Conservation (phyloP, 2,329 filamentous ascomycete genomes). For the Calonectria pteridis region DNA sequence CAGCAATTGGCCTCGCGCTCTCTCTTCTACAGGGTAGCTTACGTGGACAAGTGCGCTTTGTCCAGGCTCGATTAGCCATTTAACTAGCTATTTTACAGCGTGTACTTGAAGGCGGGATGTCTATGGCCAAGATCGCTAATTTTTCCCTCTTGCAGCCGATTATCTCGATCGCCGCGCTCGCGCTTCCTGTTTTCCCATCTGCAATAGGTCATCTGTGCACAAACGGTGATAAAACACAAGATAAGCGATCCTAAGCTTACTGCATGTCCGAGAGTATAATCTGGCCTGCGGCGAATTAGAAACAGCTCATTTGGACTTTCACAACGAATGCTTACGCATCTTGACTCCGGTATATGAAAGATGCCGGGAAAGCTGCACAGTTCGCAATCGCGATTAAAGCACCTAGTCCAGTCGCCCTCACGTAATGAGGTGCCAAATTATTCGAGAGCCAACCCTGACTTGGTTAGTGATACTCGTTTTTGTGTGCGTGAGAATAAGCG, state of each 20-base stretch:
- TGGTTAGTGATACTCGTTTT: not conserved
- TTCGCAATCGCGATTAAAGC: conserved; percentile 6
- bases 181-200: conserved; percentile 8
- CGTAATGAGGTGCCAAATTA: conserved; percentile 8
- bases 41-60: not conserved
- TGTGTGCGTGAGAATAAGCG: not conserved
- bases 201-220: not conserved
- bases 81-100: not conserved
- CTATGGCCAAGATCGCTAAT: not conserved
- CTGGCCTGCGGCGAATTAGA: not conserved
- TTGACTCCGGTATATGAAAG: conserved; percentile 7
- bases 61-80: not conserved
- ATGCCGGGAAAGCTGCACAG: conserved; percentile 9
- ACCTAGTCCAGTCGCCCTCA: conserved; percentile 1
- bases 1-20: not conserved
- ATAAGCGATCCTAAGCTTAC: not conserved
- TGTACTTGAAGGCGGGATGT: conserved; percentile 7
- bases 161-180: not conserved
- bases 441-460: conserved; percentile 5
- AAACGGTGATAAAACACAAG: conserved; percentile 6
- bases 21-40: not conserved
- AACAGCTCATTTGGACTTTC: not conserved
- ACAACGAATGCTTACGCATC: not conserved
- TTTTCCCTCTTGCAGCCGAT: not conserved
- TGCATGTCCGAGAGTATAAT: conserved; percentile 3